A percentile compares a stretch with the other conserved stretches of the same genome.
These are phyloP conservation scores for Aspergillus diversus DNA, from an alignment of 495 filamentous ascomycete genomes.

Conservation along the genomic window DNA sequence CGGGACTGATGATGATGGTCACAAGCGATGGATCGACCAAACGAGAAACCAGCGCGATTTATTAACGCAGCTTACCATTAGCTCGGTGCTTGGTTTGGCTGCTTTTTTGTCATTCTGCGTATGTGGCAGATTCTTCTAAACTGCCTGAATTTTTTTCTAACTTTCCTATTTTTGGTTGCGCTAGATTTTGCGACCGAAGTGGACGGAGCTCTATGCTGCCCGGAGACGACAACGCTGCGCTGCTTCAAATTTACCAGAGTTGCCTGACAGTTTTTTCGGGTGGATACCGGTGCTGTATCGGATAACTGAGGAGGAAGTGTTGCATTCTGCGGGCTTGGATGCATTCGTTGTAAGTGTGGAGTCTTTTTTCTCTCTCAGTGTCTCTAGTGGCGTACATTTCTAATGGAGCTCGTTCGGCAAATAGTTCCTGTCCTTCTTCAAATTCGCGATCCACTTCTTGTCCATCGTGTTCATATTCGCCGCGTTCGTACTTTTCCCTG, in stretches of 20 bases:
- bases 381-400: neutral
- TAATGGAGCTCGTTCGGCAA: neutral
- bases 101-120: constrained; percentile 70
- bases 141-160: neutral
- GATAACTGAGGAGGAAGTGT: constrained; percentile 85
- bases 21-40: constrained; percentile 40
- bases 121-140: constrained; percentile 25
- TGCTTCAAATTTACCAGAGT: constrained; percentile 75
- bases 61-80: constrained; percentile 62
- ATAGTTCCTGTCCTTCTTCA: constrained; percentile 91
- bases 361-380: neutral
- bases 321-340: constrained; percentile 90
- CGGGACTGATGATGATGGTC: constrained; percentile 25
- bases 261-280: constrained; percentile 86
- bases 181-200: constrained; percentile 82
- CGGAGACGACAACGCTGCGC: constrained; percentile 71
- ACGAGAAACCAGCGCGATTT: constrained; percentile 53
- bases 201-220: constrained; percentile 90
- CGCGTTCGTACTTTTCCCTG: constrained; percentile 76
- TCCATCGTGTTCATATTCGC: constrained; percentile 78
- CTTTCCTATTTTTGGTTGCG: neutral
- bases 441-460: constrained; percentile 87
- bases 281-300: constrained; percentile 92
- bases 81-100: constrained; percentile 55
- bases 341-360: constrained; percentile 78